These are phyloP conservation scores for Penicillium angulare DNA, from an alignment of 495 filamentous ascomycete species.

Conservation along the genomic window DNA sequence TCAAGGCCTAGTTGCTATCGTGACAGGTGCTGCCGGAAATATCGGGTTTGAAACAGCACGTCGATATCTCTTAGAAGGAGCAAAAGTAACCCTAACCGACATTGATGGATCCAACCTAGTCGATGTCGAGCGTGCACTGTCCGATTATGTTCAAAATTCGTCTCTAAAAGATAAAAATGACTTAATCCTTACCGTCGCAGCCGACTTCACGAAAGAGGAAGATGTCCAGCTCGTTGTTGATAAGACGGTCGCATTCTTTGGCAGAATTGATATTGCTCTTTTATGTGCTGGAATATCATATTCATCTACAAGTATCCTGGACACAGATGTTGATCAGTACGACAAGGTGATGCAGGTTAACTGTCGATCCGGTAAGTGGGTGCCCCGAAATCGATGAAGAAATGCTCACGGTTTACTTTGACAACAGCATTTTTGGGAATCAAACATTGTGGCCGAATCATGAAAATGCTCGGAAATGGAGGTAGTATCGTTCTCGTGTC, in stretches of 20 bases:
- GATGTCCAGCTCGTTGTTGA: constrained; percentile 10
- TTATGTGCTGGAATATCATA: constrained; percentile 12
- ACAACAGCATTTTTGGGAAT: constrained; percentile 9
- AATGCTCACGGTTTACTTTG: not conserved
- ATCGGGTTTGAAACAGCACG: constrained; percentile 20
- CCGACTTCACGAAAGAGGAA: constrained; percentile 16
- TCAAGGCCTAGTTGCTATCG: constrained; percentile 11
- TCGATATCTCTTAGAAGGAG: constrained; percentile 16
- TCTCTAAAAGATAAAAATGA: not conserved
- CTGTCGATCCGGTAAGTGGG: constrained; percentile 16
- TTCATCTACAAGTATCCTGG: constrained; percentile 13
- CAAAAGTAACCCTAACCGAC: constrained; percentile 13
- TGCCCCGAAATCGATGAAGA: not conserved
- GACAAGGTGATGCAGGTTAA: constrained; percentile 22
- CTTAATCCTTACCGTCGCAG: constrained; percentile 13
- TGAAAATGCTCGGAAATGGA: constrained; percentile 15
- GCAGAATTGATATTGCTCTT: constrained; percentile 15
- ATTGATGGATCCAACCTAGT: constrained; percentile 2
- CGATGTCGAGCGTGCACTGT: not conserved
- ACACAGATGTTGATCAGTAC: constrained; percentile 15
- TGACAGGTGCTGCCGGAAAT: constrained; percentile 18
- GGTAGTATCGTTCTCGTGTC: constrained; percentile 20
- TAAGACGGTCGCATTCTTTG: constrained; percentile 10
- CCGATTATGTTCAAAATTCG: not conserved
- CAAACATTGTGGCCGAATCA: constrained; percentile 12